Evolutionary conservation across 768 basidiomycete species (phyloP), one percentile per base, ranked within the genome.

Genomic region (Lepiota subincarnata): DNA sequence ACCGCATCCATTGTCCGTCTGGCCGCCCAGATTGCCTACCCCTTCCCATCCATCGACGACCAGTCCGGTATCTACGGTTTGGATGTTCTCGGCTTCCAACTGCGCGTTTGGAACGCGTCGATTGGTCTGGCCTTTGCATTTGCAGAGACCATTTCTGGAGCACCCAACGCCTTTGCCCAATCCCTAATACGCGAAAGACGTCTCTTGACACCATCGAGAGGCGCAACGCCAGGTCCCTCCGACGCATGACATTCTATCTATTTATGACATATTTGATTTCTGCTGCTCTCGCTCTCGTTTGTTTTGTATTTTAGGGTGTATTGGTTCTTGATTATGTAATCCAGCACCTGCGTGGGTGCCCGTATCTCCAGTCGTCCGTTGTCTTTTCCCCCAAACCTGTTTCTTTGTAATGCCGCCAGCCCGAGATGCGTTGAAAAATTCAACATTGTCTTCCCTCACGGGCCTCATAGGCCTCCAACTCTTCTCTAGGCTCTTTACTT

Each of bases 391-490:
- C n/a, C 13, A 26, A 31, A 37, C 39, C n/a, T n/a, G n/a, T n/a
- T n/a, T 31, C 39, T 14, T 42, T 43, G 20, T 31, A 48, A 40
- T 47, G 26, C 31, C 35, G 20, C 20, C 45, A 28, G 47, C 50
- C 46, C 55, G 60, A 57, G 62, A 65, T 47, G 41, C 56, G 7
- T 61, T 73, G 43, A 50, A 65, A 37, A 62, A 64, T 11, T 66
- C 70, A 19, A 70, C 74, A 0, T 64, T 79, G 12, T 72, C 79
- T 0, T 75, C 73, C n/a, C 69, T 70, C 28, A 72, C 76, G 12
- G 87, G 87, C 22, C 80, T 99, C 28, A 85, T 99, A 58, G 81
- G 83, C 26, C 82, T 98, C 14, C 97, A 98, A 63, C 75, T 97
- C 28, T 73, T 87, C 52, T 90, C 94, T 48, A 81, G 97, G 0